phyloP scores from a whole-genome alignment of 768 basidiomycete species.

The Amanita polypyramis region DNA sequence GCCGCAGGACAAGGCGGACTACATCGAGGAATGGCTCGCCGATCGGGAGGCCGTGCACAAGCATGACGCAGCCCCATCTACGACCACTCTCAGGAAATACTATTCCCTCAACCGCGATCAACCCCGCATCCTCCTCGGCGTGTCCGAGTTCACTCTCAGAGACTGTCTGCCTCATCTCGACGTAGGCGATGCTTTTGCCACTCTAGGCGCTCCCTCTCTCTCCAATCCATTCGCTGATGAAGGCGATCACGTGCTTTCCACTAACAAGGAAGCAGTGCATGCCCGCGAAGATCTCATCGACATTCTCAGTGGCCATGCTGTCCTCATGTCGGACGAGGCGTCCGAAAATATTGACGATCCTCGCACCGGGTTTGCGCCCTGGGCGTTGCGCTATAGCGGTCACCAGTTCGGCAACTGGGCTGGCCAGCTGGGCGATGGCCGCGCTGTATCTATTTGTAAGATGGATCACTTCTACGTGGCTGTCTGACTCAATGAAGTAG shows the following conservation, averaged over 20 bases:
- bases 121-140: conserved; percentile 51
- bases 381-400: conserved; percentile 86
- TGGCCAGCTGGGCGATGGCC: conserved; percentile 91
- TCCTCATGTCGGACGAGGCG: conserved; percentile 41
- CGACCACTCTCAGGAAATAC: conserved; percentile 36
- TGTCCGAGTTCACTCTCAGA: conserved; percentile 55
- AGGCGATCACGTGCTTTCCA: conserved; percentile 20
- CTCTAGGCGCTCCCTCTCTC: conserved; percentile 54
- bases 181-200: conserved; percentile 70
- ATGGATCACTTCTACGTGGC: conserved; percentile 5
- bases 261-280: conserved; percentile 24
- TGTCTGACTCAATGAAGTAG: conserved; percentile 23
- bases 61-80: conserved; percentile 14
- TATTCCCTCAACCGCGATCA: conserved; percentile 39
- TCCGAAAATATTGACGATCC: conserved; percentile 5
- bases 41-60: conserved; percentile 47
- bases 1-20: conserved; percentile 42
- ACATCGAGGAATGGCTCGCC: conserved; percentile 72
- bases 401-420: conserved; percentile 89
- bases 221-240: conserved; percentile 26
- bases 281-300: conserved; percentile 69
- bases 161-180: conserved; percentile 82
- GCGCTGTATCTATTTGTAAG: conserved; percentile 76
- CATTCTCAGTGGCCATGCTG: conserved; percentile 67
- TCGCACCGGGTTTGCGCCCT: conserved; percentile 48